A percentile compares a stretch with the other conserved stretches of the same genome.
These are phyloP conservation scores for Hevea brasiliensis DNA, from an alignment of 345 rosid genomes.

Conservation along the genomic window DNA sequence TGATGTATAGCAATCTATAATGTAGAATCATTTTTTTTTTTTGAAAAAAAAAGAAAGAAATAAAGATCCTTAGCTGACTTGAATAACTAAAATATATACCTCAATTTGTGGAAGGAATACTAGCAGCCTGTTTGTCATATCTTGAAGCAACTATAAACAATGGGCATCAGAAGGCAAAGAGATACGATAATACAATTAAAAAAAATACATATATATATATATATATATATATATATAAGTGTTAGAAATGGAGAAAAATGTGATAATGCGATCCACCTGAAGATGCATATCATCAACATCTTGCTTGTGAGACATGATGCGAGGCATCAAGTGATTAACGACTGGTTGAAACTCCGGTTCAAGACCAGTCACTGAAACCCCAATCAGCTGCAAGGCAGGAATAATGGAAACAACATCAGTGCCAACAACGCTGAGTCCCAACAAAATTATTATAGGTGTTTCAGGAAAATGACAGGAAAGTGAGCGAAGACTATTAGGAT, in stretches of 20 bases:
- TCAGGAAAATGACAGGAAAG: background rate
- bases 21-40: background rate
- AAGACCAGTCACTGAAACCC: slow-evolving; percentile 67
- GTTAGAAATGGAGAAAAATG: slow-evolving; percentile 1
- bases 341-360: slow-evolving; percentile 87
- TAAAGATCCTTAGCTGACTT: slow-evolving; percentile 4
- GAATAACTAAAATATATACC: slow-evolving; percentile 40
- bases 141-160: slow-evolving; percentile 75
- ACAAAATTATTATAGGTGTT: slow-evolving; percentile 8
- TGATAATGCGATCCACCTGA: slow-evolving; percentile 47
- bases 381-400: slow-evolving; percentile 58
- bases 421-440: background rate
- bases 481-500: background rate
- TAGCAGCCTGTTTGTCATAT: slow-evolving; percentile 62
- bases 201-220: too few species aligned
- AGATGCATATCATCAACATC: slow-evolving; percentile 76
- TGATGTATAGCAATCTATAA: slow-evolving; percentile 12
- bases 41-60: background rate
- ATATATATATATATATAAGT: too few species aligned
- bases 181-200: slow-evolving; percentile 16
- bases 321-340: slow-evolving; percentile 70
- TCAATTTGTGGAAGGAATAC: slow-evolving; percentile 83
- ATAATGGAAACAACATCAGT: slow-evolving; percentile 15
- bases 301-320: slow-evolving; percentile 66
- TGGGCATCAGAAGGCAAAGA: slow-evolving; percentile 42